These are phyloP conservation scores for Phytophthora pisi DNA, from an alignment of 352 stramenopile species.

Conservation along the genomic window DNA sequence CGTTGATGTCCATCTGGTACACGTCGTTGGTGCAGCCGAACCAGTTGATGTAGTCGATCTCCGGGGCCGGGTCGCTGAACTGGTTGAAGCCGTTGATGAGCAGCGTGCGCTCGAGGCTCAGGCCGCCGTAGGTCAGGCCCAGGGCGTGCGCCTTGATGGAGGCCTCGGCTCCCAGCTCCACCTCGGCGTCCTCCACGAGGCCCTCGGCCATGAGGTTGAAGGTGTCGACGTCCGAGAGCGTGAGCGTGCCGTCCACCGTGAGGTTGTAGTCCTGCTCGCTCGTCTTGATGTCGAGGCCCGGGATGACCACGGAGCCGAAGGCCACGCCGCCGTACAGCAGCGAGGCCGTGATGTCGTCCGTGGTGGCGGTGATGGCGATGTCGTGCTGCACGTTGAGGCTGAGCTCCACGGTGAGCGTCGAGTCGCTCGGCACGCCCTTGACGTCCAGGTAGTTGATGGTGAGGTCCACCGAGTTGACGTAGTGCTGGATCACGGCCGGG, in stretches of 20 bases:
- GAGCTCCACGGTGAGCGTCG: conserved; percentile 52
- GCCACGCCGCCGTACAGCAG: conserved; percentile 48
- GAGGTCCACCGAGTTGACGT: conserved; percentile 60
- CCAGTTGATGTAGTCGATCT: conserved; percentile 65
- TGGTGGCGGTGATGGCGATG: conserved; percentile 42
- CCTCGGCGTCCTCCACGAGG: conserved; percentile 40
- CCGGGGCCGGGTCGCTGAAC: conserved; percentile 49
- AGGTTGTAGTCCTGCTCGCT: conserved; percentile 62
- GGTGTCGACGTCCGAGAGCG: conserved; percentile 44
- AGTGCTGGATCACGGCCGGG: conserved; percentile 63
- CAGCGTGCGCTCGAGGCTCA: conserved; percentile 56
- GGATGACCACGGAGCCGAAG: conserved; percentile 58
- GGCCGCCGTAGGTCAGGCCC: conserved; percentile 55
- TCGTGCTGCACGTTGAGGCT: conserved; percentile 62
- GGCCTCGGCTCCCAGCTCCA: conserved; percentile 47
- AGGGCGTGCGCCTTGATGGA: conserved; percentile 50
- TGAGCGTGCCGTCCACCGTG: conserved; percentile 38
- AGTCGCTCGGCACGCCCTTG: conserved; percentile 42
- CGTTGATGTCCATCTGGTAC: conserved; percentile 67
- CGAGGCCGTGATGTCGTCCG: conserved; percentile 55
- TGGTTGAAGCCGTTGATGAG: conserved; percentile 57
- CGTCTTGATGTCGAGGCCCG: conserved; percentile 56
- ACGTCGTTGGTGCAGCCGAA: conserved; percentile 44
- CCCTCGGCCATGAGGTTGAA: conserved; percentile 52
- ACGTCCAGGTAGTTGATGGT: conserved; percentile 75